Conservation (phyloP, 2,329 filamentous ascomycete species). For the Nigrograna mackinnonii region DNA sequence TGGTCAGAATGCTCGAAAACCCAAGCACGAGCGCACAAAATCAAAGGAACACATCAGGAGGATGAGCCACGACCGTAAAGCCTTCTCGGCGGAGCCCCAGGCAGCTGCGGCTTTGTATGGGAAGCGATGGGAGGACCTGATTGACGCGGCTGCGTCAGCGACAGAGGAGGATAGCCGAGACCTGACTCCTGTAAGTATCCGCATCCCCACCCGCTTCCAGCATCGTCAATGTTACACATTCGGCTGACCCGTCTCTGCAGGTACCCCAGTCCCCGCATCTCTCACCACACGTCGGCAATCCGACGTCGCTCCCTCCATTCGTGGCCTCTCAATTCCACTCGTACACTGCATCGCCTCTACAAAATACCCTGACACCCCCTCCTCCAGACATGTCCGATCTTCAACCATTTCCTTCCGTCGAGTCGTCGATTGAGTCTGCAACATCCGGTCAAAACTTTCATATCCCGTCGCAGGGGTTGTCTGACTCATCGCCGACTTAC, state of each 20-base stretch:
- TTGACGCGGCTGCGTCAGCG: conserved; percentile 90
- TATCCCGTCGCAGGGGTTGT: conserved; percentile 54
- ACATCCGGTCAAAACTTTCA: conserved; percentile 73
- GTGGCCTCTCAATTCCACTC: conserved; percentile 59
- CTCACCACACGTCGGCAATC: conserved; percentile 55
- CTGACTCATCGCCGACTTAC: conserved; percentile 63
- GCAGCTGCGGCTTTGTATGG: conserved; percentile 72
- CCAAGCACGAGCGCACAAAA: conserved; percentile 79
- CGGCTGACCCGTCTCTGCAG: conserved; percentile 35
- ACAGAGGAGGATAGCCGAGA: conserved; percentile 90
- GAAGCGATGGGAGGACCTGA: conserved; percentile 94
- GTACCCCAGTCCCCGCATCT: conserved; percentile 54
- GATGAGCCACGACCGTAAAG: conserved; percentile 76
- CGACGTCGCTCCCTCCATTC: conserved; percentile 64
- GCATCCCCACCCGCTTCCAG: background rate
- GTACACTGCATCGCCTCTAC: conserved; percentile 88
- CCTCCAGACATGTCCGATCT: conserved; percentile 49
- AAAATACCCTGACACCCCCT: conserved; percentile 87
- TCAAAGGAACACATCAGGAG: conserved; percentile 76
- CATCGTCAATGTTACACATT: background rate
- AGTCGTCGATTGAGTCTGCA: conserved; percentile 71
- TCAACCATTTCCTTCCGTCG: conserved; percentile 86
- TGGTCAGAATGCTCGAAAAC: conserved; percentile 74
- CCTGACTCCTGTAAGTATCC: conserved; percentile 75
- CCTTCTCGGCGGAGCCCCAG: conserved; percentile 82